Base-by-base conservation (phyloP, 495 filamentous ascomycete species). In the Podospora australis region DNA sequence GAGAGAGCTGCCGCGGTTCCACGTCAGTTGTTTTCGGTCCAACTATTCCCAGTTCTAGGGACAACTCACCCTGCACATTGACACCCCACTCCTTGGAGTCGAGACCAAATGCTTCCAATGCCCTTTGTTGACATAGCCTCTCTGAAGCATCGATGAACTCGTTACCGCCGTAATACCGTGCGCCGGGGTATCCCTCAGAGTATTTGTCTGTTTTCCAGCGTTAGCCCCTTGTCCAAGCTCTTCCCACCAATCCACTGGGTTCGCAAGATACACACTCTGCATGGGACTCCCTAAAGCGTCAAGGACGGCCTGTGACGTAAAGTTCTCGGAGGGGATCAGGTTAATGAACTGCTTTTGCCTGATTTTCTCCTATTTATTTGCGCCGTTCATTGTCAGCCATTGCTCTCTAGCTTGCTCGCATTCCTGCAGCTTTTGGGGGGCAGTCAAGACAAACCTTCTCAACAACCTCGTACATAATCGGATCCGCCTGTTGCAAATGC, bases 331-430 rank as follows among this genome's bases (percentile, higher is more conserved):
- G 13, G 92, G 92, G 52, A 98, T 98, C 46, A 98, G 80, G 71
- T 97, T 97, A 68, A 98, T 91, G 66, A 96, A 97, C 60, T 96
- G 86, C 69, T 95, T 91, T 65, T 98, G 92, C 52, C 92, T 79
- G 50, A 75, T 75, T 80, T 96, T 96, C 73, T 98, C 91, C 89
- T 96, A 57, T 44, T 54, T n/a, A 20, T 23, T 24, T 9, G 34
- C n/a, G 22, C 29, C 24, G 25, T 20, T 7, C 26, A 11, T 21
- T 9, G 44, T 63, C 19, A 58, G 48, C 24, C 38, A 13, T n/a
- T 39, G 20, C 13, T 19, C 14, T 22, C 20, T 24, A 23, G 3
- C 38, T 23, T 19, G 10, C 38, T 10, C 38, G 17, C 6, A 19
- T 6, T 40, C 20, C 38, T 23, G 4, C 14, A 8, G 8, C 9